Base-by-base conservation (phyloP, 176 grass and related monocot genomes). In the Cenchrus americanus region DNA sequence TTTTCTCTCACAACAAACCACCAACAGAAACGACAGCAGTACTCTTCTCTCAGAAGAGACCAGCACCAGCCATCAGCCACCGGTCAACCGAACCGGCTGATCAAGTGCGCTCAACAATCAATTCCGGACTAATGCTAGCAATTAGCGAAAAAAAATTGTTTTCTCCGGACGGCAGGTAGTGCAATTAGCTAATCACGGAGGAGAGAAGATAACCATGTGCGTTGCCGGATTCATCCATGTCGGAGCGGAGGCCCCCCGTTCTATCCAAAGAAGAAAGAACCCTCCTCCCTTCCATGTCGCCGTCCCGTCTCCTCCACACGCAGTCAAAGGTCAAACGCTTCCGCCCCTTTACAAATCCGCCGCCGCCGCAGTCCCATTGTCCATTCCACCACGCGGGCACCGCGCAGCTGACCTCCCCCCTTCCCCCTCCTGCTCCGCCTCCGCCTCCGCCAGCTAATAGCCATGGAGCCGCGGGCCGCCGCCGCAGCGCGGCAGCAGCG, bases 391-490 rank as follows among this genome's bases (percentile, higher is more conserved):
- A 7, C 72, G 72, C 32, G 18, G 18, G 18, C 18, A 2, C 32
- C 5, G 10, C 10, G 0, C 44, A 4, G 0, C n/a, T 32, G 1
- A 3, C 14, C 6, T 1, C 1, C 13, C 19, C 19, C 55, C 21
- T 10, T n/a, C 19, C 21, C 1, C 55, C 8, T 10, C 54, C 3
- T 0, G 2, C 52, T 15, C 50, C 49, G 13, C 12, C 52, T 15
- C 50, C 49, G 13, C 3, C 13, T 14, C 50, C 50, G 50, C 34
- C 34, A 37, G 34, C 34, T 3, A 37, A 37, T 37, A 9, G 43
- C 43, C 77, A 89, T 92, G 86, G 74, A 80, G 18, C 62, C 62
- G 13, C 44, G 44, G 69, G 44, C 79, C 4, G 50, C 43, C 12
- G 26, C 23, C 14, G 10, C 43, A 10, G 12, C 1, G 22, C 2